These are phyloP conservation scores for Aspergillus diversus DNA, from an alignment of 495 filamentous ascomycete genomes.

Conservation along the genomic window DNA sequence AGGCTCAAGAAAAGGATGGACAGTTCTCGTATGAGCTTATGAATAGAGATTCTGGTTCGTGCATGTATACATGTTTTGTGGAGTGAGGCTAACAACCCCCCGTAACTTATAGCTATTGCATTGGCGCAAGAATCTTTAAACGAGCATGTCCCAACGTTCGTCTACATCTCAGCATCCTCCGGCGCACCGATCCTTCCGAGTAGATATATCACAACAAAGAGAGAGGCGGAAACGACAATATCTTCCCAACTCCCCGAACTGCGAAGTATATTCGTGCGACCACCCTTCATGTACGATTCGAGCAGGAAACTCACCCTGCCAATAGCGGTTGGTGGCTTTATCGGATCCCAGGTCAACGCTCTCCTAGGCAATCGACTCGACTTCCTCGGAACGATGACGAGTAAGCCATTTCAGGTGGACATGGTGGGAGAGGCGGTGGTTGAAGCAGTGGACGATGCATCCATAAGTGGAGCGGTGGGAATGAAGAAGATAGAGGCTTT, in stretches of 20 bases:
- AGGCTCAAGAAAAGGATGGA: conserved; percentile 65
- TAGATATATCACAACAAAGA: conserved; percentile 89
- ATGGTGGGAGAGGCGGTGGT: conserved; percentile 82
- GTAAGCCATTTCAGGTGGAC: conserved; percentile 86
- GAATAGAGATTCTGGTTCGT: conserved; percentile 82
- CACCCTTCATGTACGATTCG: conserved; percentile 88
- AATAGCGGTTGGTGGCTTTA: conserved; percentile 71
- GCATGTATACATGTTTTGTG: background rate
- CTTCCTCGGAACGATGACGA: conserved; percentile 75
- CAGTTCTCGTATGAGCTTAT: conserved; percentile 97
- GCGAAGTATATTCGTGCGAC: conserved; percentile 78
- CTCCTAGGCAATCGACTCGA: conserved; percentile 72
- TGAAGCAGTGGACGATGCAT: conserved; percentile 72
- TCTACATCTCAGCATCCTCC: conserved; percentile 85
- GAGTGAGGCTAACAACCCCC: conserved; percentile 23
- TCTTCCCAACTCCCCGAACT: conserved; percentile 69
- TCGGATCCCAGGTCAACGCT: conserved; percentile 71
- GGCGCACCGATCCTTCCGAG: conserved; percentile 80
- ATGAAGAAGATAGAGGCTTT: conserved; percentile 71
- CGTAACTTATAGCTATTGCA: conserved; percentile 56
- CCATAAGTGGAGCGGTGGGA: conserved; percentile 69
- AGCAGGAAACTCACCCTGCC: conserved; percentile 81
- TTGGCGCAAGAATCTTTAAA: conserved; percentile 78
- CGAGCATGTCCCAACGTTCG: conserved; percentile 69
- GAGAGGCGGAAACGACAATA: conserved; percentile 85